Percentiles rank a stretch among this genome's conserved stretches.
These are phyloP conservation scores for Gossypium herbaceum DNA, from an alignment of 345 rosid species.

Conservation along the genomic window DNA sequence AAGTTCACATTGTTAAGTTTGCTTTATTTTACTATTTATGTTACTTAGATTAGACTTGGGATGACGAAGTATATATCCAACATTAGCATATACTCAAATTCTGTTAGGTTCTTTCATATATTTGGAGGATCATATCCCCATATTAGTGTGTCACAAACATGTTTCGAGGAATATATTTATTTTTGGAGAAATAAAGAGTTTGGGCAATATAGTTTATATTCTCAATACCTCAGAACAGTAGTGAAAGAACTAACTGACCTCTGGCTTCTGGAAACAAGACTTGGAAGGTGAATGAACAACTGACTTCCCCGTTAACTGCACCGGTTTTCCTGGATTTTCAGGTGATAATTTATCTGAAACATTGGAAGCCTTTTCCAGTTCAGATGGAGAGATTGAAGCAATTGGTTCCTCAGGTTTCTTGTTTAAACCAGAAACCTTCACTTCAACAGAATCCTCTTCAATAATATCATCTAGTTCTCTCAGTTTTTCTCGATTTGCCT, in stretches of 20 bases:
- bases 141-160: not conserved
- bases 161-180: not conserved
- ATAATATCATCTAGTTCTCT: conserved; percentile 18
- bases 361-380: conserved; percentile 11
- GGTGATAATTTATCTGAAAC: conserved; percentile 11
- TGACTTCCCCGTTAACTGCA: conserved; percentile 6
- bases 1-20: not conserved
- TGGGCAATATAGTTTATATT: not conserved
- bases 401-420: conserved; percentile 19
- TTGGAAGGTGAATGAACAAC: conserved; percentile 17
- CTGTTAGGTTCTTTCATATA: not conserved
- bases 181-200: not conserved
- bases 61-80: not conserved
- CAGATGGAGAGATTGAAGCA: conserved; percentile 19
- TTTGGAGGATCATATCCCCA: not conserved
- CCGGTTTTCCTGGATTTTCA: conserved; percentile 9
- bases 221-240: not conserved
- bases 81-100: not conserved
- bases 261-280: conserved; percentile 19
- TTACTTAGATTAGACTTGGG: not conserved
- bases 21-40: not conserved
- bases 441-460: conserved; percentile 13
- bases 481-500: conserved; percentile 23
- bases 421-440: conserved; percentile 12
- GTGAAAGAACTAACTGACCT: conserved; percentile 35